Conservation (phyloP, 2,329 filamentous ascomycete species). For the Uncinocarpus reesii region DNA sequence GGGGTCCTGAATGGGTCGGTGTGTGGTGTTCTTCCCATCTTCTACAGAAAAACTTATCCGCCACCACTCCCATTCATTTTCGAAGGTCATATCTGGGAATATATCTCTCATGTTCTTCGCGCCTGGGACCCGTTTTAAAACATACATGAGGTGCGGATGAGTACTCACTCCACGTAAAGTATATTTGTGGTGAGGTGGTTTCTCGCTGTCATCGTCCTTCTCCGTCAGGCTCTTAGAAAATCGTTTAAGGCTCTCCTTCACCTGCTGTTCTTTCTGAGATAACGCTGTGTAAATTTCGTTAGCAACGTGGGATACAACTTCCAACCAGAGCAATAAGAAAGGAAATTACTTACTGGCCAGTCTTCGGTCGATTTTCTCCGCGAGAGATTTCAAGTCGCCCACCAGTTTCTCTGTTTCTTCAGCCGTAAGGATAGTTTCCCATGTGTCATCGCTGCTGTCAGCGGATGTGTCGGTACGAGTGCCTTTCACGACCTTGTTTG, state of each 20-base stretch:
- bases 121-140: slow-evolving; percentile 35
- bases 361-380: slow-evolving; percentile 34
- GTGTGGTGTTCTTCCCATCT: slow-evolving; percentile 31
- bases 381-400: slow-evolving; percentile 28
- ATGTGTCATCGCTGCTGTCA: background rate
- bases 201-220: slow-evolving; percentile 27
- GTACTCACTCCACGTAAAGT: slow-evolving; percentile 50
- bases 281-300: slow-evolving; percentile 26
- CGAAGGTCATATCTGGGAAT: background rate
- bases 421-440: slow-evolving; percentile 14
- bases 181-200: slow-evolving; percentile 41
- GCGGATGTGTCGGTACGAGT: slow-evolving; percentile 13
- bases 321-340: background rate
- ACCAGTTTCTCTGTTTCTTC: slow-evolving; percentile 22
- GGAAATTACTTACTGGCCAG: slow-evolving; percentile 27
- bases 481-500: slow-evolving; percentile 22
- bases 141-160: slow-evolving; percentile 47
- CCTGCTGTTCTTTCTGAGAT: slow-evolving; percentile 34
- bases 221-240: slow-evolving; percentile 41
- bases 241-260: slow-evolving; percentile 33
- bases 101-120: background rate
- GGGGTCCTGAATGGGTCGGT: slow-evolving; percentile 20
- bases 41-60: slow-evolving; percentile 43
- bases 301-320: background rate
- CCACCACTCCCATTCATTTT: slow-evolving; percentile 45